A percentile compares a stretch with the other conserved stretches of the same genome.
Evolutionary conservation across 2,329 filamentous ascomycete species (phyloP).

Genomic region (Penicillium sp.): DNA sequence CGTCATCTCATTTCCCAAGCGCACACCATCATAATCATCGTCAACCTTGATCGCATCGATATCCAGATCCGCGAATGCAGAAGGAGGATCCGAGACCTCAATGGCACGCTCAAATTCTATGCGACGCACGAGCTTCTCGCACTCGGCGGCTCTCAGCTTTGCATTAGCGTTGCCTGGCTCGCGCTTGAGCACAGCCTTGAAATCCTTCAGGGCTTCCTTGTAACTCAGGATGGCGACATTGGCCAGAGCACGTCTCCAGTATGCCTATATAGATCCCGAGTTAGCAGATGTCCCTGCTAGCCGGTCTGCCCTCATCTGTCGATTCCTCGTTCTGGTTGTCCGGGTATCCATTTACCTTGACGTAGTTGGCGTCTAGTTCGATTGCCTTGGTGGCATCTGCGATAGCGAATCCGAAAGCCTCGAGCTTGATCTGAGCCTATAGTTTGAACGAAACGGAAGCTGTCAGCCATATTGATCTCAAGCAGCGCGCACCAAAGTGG

Average conservation of each 20-base stretch:
- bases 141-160: slow-evolving; percentile 86
- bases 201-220: slow-evolving; percentile 85
- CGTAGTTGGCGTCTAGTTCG: slow-evolving; percentile 81
- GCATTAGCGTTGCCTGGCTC: slow-evolving; percentile 88
- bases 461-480: slow-evolving; percentile 3
- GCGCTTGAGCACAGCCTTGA: slow-evolving; percentile 84
- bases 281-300: background rate
- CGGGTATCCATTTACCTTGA: slow-evolving; percentile 65
- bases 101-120: slow-evolving; percentile 93
- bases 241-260: slow-evolving; percentile 89
- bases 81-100: slow-evolving; percentile 87
- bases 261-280: slow-evolving; percentile 62
- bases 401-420: slow-evolving; percentile 91
- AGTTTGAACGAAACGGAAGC: slow-evolving; percentile 5
- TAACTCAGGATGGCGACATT: slow-evolving; percentile 89
- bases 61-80: slow-evolving; percentile 86
- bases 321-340: background rate
- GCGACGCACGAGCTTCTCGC: slow-evolving; percentile 90
- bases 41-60: slow-evolving; percentile 84
- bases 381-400: slow-evolving; percentile 88
- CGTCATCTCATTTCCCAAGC: slow-evolving; percentile 80
- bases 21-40: slow-evolving; percentile 78
- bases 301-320: background rate
- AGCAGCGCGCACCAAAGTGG: slow-evolving; percentile 1
- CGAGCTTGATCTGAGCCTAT: slow-evolving; percentile 90